These are phyloP conservation scores for Saxophila tyrrhenica DNA, from an alignment of 495 filamentous ascomycete species.

Conservation along the genomic window DNA sequence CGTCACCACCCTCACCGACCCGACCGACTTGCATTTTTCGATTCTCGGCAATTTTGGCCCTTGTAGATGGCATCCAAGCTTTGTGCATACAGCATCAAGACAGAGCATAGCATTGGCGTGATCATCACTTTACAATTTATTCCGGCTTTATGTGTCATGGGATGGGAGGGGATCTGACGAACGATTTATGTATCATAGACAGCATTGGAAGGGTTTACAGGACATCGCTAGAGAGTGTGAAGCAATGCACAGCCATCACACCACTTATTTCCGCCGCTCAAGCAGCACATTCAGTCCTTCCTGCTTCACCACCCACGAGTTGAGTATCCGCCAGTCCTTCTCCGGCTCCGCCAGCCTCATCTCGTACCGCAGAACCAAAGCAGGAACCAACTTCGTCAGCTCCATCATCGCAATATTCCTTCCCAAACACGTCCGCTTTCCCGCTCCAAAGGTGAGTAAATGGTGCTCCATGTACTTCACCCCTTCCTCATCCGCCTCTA, in stretches of 20 bases:
- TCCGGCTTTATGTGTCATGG: too few relatives aligned
- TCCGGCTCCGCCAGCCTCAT: slow-evolving; percentile 16
- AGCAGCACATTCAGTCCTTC: slow-evolving; percentile 13
- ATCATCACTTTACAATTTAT: too few relatives aligned
- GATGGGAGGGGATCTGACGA: too few relatives aligned
- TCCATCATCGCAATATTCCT: slow-evolving; percentile 25
- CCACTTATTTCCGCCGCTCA: neutral
- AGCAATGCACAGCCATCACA: neutral
- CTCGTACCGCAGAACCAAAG: slow-evolving; percentile 19
- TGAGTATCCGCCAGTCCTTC: slow-evolving; percentile 15
- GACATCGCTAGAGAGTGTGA: too few relatives aligned
- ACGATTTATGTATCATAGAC: too few relatives aligned
- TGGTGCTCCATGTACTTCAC: slow-evolving; percentile 17
- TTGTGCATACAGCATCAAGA: too few relatives aligned
- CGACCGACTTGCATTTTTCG: too few relatives aligned
- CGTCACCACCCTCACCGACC: too few relatives aligned
- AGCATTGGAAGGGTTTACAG: too few relatives aligned
- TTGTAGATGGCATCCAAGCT: too few relatives aligned
- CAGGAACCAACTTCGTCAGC: slow-evolving; percentile 24
- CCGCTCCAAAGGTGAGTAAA: slow-evolving; percentile 23
- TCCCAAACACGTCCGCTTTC: slow-evolving; percentile 22
- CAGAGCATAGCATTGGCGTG: too few relatives aligned
- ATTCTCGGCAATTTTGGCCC: too few relatives aligned
- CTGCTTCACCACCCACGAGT: slow-evolving; percentile 17
- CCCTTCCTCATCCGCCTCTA: slow-evolving; percentile 10